Base-by-base conservation (phyloP, 345 rosid genomes). In the Leavenworthia alabamica region DNA sequence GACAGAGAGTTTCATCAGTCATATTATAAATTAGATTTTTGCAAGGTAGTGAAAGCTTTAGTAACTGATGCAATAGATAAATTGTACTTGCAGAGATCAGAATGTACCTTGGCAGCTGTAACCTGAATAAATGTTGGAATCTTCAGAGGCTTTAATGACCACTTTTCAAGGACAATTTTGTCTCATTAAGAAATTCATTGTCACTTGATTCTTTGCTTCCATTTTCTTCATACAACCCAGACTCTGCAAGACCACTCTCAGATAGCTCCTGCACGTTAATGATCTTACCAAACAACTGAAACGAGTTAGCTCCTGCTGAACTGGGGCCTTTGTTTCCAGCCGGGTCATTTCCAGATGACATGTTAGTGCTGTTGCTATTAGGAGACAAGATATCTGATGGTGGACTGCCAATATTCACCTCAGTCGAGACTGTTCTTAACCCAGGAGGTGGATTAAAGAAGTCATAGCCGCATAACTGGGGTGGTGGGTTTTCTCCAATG, bases 211-310 rank as follows among this genome's bases (percentile, higher is more conserved):
- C 79, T 71, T 81, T 81, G 61, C 72, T 76, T 12, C 75, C 77
- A 52, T 78, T 86, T 55, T 77, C 80, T 60, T 81, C 79, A 58
- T 68, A 43, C 75, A 55, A 64, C 49, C 78, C 79, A 64, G 63
- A 82, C 68, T 73, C 77, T 14, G 75, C 83, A 57, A 43, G 73
- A 26, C 80, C 78, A 52, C 82, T 78, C 78, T 79, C 88, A 36
- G 60, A 66, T 33, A 79, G 75, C 67, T 83, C 85, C 56, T 63
- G 75, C 64, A 73, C 66, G 60, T 73, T 80, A 66, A 92, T 92
- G 56, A 70, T 65, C 80, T 85, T 70, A 23, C 99, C 97, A 82
- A 92, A 92, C 59, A 92, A 64, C 72, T 82, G 91, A 74, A 92
- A 44, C 45, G 89, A 79, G 72, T 51, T 63, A 49, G 62, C 56